Evolutionary conservation across 768 basidiomycete species (phyloP), one percentile per base, ranked within the genome.

Genomic region (Candolleomyces eurysporus): DNA sequence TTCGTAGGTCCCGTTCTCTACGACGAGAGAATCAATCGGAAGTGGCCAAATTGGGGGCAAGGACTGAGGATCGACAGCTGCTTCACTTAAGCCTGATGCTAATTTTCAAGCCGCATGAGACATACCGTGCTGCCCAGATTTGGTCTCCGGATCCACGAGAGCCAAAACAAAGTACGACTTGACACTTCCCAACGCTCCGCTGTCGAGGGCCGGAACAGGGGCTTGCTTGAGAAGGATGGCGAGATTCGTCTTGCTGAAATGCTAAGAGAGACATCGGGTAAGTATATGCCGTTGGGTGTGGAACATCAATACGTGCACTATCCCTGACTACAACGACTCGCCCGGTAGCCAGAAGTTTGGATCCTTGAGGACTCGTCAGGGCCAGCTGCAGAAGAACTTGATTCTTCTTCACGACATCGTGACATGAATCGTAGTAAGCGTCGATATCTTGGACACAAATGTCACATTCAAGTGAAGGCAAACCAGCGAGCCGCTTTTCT

Each of bases 241-340:
- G 21, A 87, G 72, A 56, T 87, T 89, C 63, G 86, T 87, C 17
- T 79, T 80, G 59, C 76, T 78, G 72, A 92, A 95, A 71, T 94
- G 91, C 94, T 96, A 67, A 32, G 32, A 2, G 49, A 59, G 30
- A 55, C 59, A 1, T 43, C 31, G 10, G 22, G 43, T 61, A 42
- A 66, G 59, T 48, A 48, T 31, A 5, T 51, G 26, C 32, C 45
- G 21, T 45, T 36, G 22, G 21, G 22, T 5, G 36, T 14, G 43
- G 46, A 3, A 56, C 3, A 53, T 11, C 13, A 22, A 36, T 36
- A 71, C 88, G 67, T 74, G 97, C 96, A 43, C 83, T 82, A 69
- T 98, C 89, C 52, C 88, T 85, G 40, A 99, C 76, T 40, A 98
- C 73, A 2, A 98, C 85, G 19, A 98, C 86, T 58, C 97, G 82